Percentiles rank a stretch among this genome's conserved stretches.
phyloP scores from a whole-genome alignment of 768 basidiomycete genomes.

The Kwoniella sp. region DNA sequence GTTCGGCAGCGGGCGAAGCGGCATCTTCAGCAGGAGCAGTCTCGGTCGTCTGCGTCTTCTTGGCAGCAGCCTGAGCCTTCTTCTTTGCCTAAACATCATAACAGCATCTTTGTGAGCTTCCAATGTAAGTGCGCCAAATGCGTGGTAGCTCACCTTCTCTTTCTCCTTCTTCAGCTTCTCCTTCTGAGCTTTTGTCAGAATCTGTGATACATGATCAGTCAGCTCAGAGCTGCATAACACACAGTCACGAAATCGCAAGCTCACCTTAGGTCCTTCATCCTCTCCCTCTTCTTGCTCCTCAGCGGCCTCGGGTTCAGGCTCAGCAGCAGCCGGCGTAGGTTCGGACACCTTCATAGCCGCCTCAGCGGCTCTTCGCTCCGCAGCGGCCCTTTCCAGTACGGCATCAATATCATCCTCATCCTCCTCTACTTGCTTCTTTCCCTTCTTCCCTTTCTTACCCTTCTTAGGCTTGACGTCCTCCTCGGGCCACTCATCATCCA shows the following conservation, averaged over 20 bases:
- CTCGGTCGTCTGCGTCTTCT: conserved; percentile 60
- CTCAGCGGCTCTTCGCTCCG: conserved; percentile 27
- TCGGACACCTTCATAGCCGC: conserved; percentile 10
- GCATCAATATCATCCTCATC: conserved; percentile 28
- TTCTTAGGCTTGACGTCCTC: conserved; percentile 63
- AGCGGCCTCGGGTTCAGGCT: conserved; percentile 40
- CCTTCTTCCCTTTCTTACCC: conserved; percentile 50
- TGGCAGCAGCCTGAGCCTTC: conserved; percentile 87
- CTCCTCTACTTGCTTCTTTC: conserved; percentile 31
- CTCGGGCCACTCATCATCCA: conserved; percentile 72
- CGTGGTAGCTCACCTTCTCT: conserved; percentile 69
- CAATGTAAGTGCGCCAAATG: background rate
- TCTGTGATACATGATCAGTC: conserved; percentile 59
- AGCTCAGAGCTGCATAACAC: background rate
- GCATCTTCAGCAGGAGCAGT: conserved; percentile 55
- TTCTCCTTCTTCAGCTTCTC: conserved; percentile 93
- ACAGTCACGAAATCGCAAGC: background rate
- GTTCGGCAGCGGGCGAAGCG: conserved; percentile 39
- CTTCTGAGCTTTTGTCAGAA: conserved; percentile 93
- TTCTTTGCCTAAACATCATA: conserved; percentile 72
- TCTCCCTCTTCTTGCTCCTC: conserved; percentile 36
- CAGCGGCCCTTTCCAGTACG: conserved; percentile 22
- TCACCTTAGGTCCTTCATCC: conserved; percentile 60
- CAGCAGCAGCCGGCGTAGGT: conserved; percentile 15
- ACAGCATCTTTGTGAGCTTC: conserved; percentile 6